Conservation (phyloP, 1,139 yeast genomes). For the Citeromyces siamensis region DNA sequence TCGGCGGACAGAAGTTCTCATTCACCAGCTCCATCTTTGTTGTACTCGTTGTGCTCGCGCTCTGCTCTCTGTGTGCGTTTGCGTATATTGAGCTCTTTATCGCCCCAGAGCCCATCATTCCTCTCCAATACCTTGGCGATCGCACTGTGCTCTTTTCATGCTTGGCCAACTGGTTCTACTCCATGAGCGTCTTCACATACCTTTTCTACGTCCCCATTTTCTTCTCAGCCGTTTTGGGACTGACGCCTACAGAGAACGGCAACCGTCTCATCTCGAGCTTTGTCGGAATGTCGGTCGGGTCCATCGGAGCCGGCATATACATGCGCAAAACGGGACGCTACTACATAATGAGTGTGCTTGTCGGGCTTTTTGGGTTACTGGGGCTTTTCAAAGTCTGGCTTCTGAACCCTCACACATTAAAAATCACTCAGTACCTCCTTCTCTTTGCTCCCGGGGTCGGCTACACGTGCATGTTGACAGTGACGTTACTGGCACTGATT, state of each 20-base stretch:
- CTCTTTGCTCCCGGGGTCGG: slow-evolving; percentile 25
- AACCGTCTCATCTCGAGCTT: slow-evolving; percentile 21
- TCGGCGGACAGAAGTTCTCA: slow-evolving; percentile 50
- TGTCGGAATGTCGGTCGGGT: slow-evolving; percentile 14
- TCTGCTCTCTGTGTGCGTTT: slow-evolving; percentile 11
- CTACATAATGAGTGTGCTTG: slow-evolving; percentile 2
- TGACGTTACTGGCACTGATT: slow-evolving; percentile 34
- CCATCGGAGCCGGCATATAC: slow-evolving; percentile 15
- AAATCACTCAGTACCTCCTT: slow-evolving; percentile 4
- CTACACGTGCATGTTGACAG: slow-evolving; percentile 32
- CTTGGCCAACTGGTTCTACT: slow-evolving; percentile 21
- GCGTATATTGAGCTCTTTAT: slow-evolving; percentile 12
- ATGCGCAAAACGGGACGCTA: slow-evolving; percentile 16
- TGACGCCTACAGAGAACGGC: slow-evolving; percentile 18
- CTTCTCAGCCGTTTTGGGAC: slow-evolving; percentile 17
- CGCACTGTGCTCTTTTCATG: slow-evolving; percentile 18
- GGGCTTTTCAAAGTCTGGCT: slow-evolving; percentile 3
- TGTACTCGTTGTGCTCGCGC: slow-evolving; percentile 11
- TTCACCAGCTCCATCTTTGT: slow-evolving; percentile 25
- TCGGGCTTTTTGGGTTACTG: not conserved
- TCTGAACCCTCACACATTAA: not conserved
- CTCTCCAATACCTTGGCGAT: slow-evolving; percentile 16
- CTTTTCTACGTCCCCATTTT: slow-evolving; percentile 19
- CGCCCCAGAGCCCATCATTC: slow-evolving; percentile 18
- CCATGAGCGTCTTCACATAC: slow-evolving; percentile 18